These are phyloP conservation scores for Colletotrichum musicola DNA, from an alignment of 2,329 filamentous ascomycete species.

Conservation along the genomic window DNA sequence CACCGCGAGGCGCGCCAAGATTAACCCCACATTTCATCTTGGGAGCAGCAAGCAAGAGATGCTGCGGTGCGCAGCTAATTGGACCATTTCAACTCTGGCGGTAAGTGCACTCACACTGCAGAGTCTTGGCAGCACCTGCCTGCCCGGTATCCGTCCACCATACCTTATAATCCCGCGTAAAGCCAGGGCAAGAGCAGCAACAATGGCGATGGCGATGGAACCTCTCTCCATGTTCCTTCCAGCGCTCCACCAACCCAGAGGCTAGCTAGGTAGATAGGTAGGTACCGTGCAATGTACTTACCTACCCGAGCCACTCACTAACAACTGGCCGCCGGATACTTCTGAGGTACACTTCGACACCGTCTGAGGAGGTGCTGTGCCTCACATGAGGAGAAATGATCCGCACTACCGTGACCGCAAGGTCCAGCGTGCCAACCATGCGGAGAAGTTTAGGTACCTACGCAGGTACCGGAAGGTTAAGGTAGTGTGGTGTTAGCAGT, in stretches of 20 bases:
- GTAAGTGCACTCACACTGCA: constrained; percentile 4
- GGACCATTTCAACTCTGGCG: constrained; percentile 16
- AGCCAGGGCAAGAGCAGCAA: too few relatives aligned
- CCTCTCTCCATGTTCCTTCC: constrained; percentile 8
- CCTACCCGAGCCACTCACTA: too few relatives aligned
- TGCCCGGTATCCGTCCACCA: too few relatives aligned
- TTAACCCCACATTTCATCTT: constrained; percentile 34
- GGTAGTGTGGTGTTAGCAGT: too few relatives aligned
- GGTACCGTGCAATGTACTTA: too few relatives aligned
- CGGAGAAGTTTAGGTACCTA: too few relatives aligned
- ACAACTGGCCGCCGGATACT: too few relatives aligned
- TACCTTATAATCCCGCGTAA: too few relatives aligned
- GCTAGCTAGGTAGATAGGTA: too few relatives aligned
- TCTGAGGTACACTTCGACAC: too few relatives aligned
- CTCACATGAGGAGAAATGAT: constrained; percentile 31
- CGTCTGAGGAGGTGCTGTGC: constrained; percentile 27
- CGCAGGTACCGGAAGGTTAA: too few relatives aligned
- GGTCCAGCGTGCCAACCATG: constrained; percentile 6
- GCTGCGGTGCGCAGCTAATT: not conserved
- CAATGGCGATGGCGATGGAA: too few relatives aligned
- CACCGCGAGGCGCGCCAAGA: constrained; percentile 31
- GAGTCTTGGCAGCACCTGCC: not conserved
- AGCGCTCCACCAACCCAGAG: not conserved
- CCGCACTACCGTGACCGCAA: constrained; percentile 19
- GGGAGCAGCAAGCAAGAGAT: constrained; percentile 8